Evolutionary conservation across 2,329 filamentous ascomycete genomes (phyloP), one percentile per base, ranked within the genome.

Genomic region (Paracoccidioides brasiliensis): DNA sequence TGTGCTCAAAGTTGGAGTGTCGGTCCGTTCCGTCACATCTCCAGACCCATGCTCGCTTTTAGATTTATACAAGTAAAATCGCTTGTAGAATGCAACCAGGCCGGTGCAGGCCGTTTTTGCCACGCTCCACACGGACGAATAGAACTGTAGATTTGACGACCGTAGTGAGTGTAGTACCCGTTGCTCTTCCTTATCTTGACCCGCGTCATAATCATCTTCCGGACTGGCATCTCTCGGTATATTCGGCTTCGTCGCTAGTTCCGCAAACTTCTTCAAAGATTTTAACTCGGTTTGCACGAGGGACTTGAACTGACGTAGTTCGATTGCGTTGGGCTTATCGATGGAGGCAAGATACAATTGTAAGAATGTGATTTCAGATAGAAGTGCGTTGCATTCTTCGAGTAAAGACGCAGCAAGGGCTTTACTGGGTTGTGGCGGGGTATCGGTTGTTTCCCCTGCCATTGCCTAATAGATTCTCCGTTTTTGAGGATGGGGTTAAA

Each of bases 61-160:
- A 14, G 38, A 10, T 41, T 58, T 58, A 45, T 70, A 67, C 70
- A 72, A 80, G 60, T 80, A 79, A 58, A 81, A 78, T 43, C 76
- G 69, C 64, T 80, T 80, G 52, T 76, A 72, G 53, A 86, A 74
- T n/a, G 77, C 77, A 38, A 78, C 73, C 8, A 88, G 62, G 0
- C 80, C 78, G 0, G 66, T 71, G 55, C 78, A 81, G 8, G 63
- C 63, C 15, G 70, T 71, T 65, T 83, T 85, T 14, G 81, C 81
- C 28, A 79, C 76, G 33, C 69, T 68, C 84, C 84, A 87, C 2
- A 86, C 74, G 5, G 79, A 76, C 59, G 81, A 77, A 54, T 82
- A 80, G 63, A 85, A 86, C 0, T 80, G 77, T 9, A 86, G 64
- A 67, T 88, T 88, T 0, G 81, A 84, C 6, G 81, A 84, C 52